Evolutionary conservation across 2,329 filamentous ascomycete genomes (phyloP), one percentile per base, ranked within the genome.

Genomic region (Colletotrichum sp.): DNA sequence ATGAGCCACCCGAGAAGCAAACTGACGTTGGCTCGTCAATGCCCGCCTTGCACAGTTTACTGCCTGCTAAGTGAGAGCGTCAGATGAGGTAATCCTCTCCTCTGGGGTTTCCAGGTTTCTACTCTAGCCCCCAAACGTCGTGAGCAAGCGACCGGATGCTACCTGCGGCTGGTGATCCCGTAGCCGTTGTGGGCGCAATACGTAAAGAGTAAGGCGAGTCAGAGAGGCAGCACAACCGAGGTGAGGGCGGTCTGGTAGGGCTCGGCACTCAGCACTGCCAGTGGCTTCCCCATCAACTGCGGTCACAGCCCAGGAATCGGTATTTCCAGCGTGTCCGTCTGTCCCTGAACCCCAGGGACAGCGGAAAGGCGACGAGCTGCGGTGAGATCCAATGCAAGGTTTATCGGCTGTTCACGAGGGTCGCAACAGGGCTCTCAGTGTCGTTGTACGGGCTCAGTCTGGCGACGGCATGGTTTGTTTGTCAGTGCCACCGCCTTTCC

Each of bases 11-110:
- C 15, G 44, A 63, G 55, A 49, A 62, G 68, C 24, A 70, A 34
- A 12, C 36, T 63, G 68, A 70, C 57, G 55, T 70, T 49, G 26
- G 36, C 16, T 36, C 28, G 34, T 26, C 26, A 30, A 52, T 36
- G 67, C 32, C 18, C 18, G 52, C 34, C n/a, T 52, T 49, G 30
- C 34, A 21, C 44, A 49, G 6, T 49, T 21, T 49, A 49, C 44
- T 49, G 18, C 44, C 18, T 49, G 10, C 63, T 67, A n/a, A 57
- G 34, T 39, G 52, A 32, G 28, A 16, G 13, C 28, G 69, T 67
- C 36, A 69, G 55, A 69, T 72, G 71, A 73, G 65, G 71, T 70
- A 73, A 73, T 55, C 57, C 36, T 49, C 39, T 55, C 57, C 36
- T 49, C 10, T 49, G 10, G 44, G 36, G 6, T 12, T 49, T 69